phyloP scores from a whole-genome alignment of 768 basidiomycete genomes.

The Exsudoporus frostii region DNA sequence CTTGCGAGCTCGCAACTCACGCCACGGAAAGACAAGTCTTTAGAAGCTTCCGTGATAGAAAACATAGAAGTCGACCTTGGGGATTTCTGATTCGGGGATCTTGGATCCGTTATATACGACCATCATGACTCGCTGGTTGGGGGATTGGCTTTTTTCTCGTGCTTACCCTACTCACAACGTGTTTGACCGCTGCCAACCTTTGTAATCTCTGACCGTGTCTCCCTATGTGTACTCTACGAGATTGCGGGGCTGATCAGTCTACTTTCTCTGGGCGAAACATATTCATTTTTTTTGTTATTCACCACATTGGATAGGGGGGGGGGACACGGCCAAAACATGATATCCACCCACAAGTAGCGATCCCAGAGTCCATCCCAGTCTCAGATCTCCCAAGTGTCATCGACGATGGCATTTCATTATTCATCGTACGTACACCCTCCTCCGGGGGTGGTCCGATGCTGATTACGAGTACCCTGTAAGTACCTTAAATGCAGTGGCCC shows the following conservation, averaged over 20 bases:
- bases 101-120: conserved; percentile 1
- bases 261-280: background rate
- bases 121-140: background rate
- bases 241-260: conserved; percentile 4
- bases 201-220: conserved; percentile 1
- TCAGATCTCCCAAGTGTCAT: no score
- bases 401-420: conserved; percentile 3
- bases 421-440: background rate
- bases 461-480: conserved; percentile 3
- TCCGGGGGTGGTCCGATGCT: background rate
- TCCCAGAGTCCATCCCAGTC: background rate
- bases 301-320: no score
- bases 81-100: conserved; percentile 51
- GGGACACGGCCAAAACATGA: no score
- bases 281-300: background rate
- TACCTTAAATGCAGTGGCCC: background rate
- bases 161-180: background rate
- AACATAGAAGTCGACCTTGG: conserved; percentile 74
- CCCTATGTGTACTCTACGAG: conserved; percentile 2
- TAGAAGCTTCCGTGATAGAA: conserved; percentile 59
- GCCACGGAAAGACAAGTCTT: conserved; percentile 38
- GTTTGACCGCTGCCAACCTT: background rate
- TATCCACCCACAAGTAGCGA: background rate
- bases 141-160: background rate
- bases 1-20: conserved; percentile 24